phyloP scores from a whole-genome alignment of 179 eudicot genomes.

The Amaranthus tricolor region DNA sequence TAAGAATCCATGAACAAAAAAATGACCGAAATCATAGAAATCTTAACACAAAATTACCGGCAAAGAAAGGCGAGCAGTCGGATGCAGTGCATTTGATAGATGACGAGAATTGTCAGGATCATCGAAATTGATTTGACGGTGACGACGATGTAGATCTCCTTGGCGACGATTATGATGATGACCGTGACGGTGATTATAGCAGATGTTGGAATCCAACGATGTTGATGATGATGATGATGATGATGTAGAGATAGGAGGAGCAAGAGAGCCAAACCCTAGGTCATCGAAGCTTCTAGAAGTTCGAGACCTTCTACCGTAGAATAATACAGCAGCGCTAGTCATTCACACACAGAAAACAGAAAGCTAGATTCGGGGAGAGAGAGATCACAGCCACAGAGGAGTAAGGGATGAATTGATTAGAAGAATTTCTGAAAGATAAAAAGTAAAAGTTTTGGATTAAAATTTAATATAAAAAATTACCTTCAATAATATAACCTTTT shows the following conservation, averaged over 20 bases:
- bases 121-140: conserved; percentile 18
- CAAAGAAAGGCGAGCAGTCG: conserved; percentile 16
- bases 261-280: conserved; percentile 18
- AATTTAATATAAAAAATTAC: no score
- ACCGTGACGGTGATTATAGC: conserved; percentile 7
- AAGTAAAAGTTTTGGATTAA: no score
- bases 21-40: not conserved
- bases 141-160: conserved; percentile 27
- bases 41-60: conserved; percentile 18
- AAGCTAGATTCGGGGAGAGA: not conserved
- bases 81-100: conserved; percentile 15
- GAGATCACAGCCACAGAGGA: no score
- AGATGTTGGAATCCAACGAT: conserved; percentile 16
- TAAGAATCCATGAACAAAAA: not conserved
- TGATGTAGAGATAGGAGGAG: conserved; percentile 4
- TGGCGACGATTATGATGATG: conserved; percentile 20
- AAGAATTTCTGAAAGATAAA: not conserved
- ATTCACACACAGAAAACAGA: conserved; percentile 28
- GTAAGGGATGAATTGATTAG: not conserved
- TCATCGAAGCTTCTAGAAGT: conserved; percentile 39
- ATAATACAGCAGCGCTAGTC: conserved; percentile 63
- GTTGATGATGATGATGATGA: not conserved
- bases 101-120: conserved; percentile 31
- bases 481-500: no score
- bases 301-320: conserved; percentile 53